Percentiles rank a stretch among this genome's conserved stretches.
phyloP scores from a whole-genome alignment of 805 yeast species.

The Spathaspora sp. region DNA sequence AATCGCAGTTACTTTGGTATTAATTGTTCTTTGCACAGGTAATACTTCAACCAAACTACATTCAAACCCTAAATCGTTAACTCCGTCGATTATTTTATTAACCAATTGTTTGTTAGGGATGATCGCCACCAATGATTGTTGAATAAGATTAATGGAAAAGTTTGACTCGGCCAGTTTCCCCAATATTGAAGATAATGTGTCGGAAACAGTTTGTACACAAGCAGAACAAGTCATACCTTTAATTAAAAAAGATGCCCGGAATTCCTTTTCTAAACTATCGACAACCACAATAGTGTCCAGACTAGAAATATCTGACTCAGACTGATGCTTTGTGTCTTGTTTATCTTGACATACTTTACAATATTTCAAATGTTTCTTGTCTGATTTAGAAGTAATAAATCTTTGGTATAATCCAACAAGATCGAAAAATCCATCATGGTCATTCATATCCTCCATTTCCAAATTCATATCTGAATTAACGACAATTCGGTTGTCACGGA shows the following conservation, averaged over 20 bases:
- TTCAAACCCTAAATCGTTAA: slow-evolving; percentile 35
- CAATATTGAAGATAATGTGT: slow-evolving; percentile 21
- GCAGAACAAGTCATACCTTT: slow-evolving; percentile 44
- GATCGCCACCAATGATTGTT: slow-evolving; percentile 50
- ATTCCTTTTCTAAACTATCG: slow-evolving; percentile 22
- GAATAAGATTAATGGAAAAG: slow-evolving; percentile 49
- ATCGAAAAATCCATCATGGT: slow-evolving; percentile 13
- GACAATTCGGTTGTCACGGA: slow-evolving; percentile 13
- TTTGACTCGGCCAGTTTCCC: slow-evolving; percentile 18
- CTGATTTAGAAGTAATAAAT: slow-evolving; percentile 13
- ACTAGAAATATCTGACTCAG: slow-evolving; percentile 11
- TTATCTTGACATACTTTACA: slow-evolving; percentile 40
- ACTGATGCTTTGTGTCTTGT: slow-evolving; percentile 9
- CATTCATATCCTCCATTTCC: slow-evolving; percentile 18
- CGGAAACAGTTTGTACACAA: slow-evolving; percentile 28
- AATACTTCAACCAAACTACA: slow-evolving; percentile 55
- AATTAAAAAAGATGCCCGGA: slow-evolving; percentile 50
- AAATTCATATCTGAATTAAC: slow-evolving; percentile 18
- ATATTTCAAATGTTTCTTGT: slow-evolving; percentile 33
- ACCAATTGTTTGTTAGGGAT: slow-evolving; percentile 48
- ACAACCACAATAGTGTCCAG: slow-evolving; percentile 21
- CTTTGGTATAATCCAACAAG: slow-evolving; percentile 12
- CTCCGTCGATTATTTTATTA: slow-evolving; percentile 23
- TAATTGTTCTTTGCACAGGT: slow-evolving; percentile 50
- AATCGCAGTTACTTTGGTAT: slow-evolving; percentile 52